These are phyloP conservation scores for Aureobasidium sp. DNA, from an alignment of 2,329 filamentous ascomycete genomes.

Conservation along the genomic window DNA sequence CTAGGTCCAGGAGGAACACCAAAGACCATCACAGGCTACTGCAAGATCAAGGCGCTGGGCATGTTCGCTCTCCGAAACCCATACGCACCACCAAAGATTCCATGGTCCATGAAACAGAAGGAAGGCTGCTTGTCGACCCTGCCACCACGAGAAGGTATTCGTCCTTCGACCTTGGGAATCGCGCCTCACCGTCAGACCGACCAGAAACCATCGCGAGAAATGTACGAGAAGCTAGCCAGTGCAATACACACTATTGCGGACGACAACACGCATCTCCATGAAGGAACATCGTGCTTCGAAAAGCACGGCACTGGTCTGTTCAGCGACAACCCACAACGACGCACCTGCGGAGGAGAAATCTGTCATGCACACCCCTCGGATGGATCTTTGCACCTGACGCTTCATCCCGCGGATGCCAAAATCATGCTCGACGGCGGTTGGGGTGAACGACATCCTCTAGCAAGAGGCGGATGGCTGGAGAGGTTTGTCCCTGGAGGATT, in stretches of 20 bases:
- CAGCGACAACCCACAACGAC: constrained; percentile 56
- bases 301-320: constrained; percentile 76
- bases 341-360: constrained; percentile 72
- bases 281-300: constrained; percentile 69
- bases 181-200: constrained; percentile 74
- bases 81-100: constrained; percentile 51
- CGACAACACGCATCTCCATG: constrained; percentile 35
- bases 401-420: constrained; percentile 71
- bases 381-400: constrained; percentile 68
- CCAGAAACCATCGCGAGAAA: constrained; percentile 51
- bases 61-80: constrained; percentile 66
- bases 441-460: constrained; percentile 64
- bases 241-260: constrained; percentile 47
- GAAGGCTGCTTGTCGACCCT: constrained; percentile 55
- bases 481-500: constrained; percentile 69
- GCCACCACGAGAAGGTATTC: constrained; percentile 54
- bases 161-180: constrained; percentile 66
- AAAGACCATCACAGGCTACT: constrained; percentile 63
- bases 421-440: constrained; percentile 68
- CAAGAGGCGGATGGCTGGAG: constrained; percentile 58
- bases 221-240: constrained; percentile 50
- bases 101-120: constrained; percentile 46
- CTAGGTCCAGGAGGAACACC: constrained; percentile 78
- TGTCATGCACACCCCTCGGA: constrained; percentile 74
- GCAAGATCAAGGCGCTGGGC: constrained; percentile 64